Evolutionary conservation across 257 asterid species (phyloP).

Genomic region (Paulownia fortunei): DNA sequence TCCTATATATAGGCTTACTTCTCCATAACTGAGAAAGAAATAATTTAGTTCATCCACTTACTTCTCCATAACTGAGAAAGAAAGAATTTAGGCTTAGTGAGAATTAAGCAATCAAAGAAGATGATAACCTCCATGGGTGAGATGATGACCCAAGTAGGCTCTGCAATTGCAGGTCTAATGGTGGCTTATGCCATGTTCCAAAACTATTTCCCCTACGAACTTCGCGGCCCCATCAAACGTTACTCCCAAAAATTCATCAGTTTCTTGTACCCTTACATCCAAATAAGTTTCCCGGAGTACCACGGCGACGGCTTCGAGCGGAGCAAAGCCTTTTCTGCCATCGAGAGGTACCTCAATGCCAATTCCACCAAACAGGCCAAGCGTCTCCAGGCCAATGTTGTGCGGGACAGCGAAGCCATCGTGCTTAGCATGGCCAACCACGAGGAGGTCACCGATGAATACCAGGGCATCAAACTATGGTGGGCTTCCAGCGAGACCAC

Average conservation of each 20-base stretch:
- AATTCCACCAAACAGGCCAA: conserved; percentile 57
- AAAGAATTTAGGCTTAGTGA: too few relatives aligned
- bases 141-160: conserved; percentile 31
- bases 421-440: conserved; percentile 62
- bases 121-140: conserved; percentile 26
- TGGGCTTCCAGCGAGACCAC: conserved; percentile 49
- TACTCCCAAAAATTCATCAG: conserved; percentile 24
- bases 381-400: conserved; percentile 46
- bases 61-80: neutral
- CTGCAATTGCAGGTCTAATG: conserved; percentile 36
- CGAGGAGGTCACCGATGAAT: conserved; percentile 64
- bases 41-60: too few relatives aligned
- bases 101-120: neutral
- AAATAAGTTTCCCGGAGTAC: conserved; percentile 46
- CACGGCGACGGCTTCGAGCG: conserved; percentile 47
- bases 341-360: conserved; percentile 58
- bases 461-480: conserved; percentile 47
- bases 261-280: conserved; percentile 47
- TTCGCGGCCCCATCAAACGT: conserved; percentile 32
- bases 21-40: neutral
- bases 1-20: too few relatives aligned
- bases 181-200: conserved; percentile 51
- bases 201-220: conserved; percentile 49
- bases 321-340: conserved; percentile 47
- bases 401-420: conserved; percentile 47